phyloP scores from a whole-genome alignment of 1,139 yeast species.

The Kodamaea ohmeri region DNA sequence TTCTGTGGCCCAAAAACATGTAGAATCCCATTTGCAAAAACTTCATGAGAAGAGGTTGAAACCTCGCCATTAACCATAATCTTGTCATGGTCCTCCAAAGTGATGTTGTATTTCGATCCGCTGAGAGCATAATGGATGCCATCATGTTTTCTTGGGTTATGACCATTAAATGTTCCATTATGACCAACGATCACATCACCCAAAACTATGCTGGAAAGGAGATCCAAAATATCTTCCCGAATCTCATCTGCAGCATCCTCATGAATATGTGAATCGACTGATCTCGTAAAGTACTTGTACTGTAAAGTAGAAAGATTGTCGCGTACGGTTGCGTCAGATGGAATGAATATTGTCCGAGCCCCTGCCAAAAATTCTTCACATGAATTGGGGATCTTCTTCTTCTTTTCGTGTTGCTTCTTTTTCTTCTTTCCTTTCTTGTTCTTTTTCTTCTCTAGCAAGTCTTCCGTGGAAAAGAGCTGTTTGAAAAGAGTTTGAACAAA shows the following conservation, averaged over 20 bases:
- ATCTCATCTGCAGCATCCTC: slow-evolving; percentile 35
- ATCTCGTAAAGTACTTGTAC: slow-evolving; percentile 31
- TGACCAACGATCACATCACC: slow-evolving; percentile 29
- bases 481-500: slow-evolving; percentile 30
- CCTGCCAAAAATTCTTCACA: slow-evolving; percentile 32
- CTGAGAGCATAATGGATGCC: slow-evolving; percentile 7
- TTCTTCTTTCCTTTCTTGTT: slow-evolving; percentile 7
- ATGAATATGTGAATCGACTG: slow-evolving; percentile 28
- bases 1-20: slow-evolving; percentile 46
- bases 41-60: slow-evolving; percentile 34
- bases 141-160: background rate
- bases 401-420: slow-evolving; percentile 14
- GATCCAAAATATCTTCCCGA: slow-evolving; percentile 25
- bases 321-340: slow-evolving; percentile 31
- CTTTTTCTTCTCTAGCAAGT: background rate
- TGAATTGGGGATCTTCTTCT: slow-evolving; percentile 7
- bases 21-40: slow-evolving; percentile 58
- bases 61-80: slow-evolving; percentile 19
- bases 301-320: slow-evolving; percentile 29
- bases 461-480: slow-evolving; percentile 25
- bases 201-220: slow-evolving; percentile 30
- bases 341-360: slow-evolving; percentile 34
- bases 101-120: slow-evolving; percentile 11
- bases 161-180: slow-evolving; percentile 23
- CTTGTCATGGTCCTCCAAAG: slow-evolving; percentile 7